Evolutionary conservation across 2,329 filamentous ascomycete genomes (phyloP).

Genomic region (Colletotrichum theobromicola): DNA sequence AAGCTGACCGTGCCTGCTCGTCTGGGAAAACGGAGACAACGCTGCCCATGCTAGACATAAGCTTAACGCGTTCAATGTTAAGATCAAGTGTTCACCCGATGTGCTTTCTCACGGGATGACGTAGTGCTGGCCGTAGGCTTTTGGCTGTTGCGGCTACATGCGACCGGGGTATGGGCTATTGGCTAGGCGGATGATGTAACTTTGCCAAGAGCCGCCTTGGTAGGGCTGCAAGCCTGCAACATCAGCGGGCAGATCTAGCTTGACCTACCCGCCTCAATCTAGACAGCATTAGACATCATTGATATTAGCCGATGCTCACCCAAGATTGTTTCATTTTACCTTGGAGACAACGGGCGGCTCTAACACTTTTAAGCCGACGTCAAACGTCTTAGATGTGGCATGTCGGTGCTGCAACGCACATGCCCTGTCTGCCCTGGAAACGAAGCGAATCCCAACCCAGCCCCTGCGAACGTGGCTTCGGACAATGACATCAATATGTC

Average conservation of each 20-base stretch:
- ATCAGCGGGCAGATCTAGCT: neutral
- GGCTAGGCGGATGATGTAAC: neutral
- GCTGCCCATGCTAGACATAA: neutral
- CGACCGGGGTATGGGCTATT: neutral
- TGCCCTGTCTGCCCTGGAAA: neutral
- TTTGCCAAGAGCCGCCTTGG: neutral
- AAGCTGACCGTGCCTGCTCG: neutral
- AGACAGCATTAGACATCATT: neutral
- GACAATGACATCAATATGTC: constrained; percentile 7
- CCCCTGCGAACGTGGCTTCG: constrained; percentile 3
- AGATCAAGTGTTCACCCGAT: neutral
- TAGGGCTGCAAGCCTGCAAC: neutral
- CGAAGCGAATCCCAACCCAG: neutral
- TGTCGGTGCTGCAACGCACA: neutral
- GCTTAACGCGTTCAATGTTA: neutral
- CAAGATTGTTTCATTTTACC: neutral
- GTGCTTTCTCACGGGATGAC: neutral
- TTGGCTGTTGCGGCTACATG: neutral
- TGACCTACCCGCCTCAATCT: neutral
- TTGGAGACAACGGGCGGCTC: neutral
- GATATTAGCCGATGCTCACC: neutral
- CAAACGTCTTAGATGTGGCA: constrained; percentile 5
- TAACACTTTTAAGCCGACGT: neutral
- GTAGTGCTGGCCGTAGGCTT: neutral
- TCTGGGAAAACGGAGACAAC: neutral